These are phyloP conservation scores for Kwoniella europaea DNA, from an alignment of 768 basidiomycete genomes.

Conservation along the genomic window DNA sequence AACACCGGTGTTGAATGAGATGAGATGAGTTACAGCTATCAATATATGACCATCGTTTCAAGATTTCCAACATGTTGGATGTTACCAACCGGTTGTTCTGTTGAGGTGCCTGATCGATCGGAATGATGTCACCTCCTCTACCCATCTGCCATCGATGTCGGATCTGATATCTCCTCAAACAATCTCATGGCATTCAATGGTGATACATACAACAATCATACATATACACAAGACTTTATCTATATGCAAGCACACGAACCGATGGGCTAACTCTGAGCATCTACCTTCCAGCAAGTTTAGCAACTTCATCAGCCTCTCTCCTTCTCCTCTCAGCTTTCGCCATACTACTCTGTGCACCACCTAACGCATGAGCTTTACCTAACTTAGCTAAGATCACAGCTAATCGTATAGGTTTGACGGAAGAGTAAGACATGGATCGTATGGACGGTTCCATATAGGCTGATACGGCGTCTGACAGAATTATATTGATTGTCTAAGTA, in stretches of 20 bases:
- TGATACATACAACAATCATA: neutral
- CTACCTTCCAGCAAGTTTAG: constrained; percentile 34
- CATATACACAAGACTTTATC: neutral
- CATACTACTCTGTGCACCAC: constrained; percentile 29
- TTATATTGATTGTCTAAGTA: constrained; percentile 61
- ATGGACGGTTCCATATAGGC: constrained; percentile 73
- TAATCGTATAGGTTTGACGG: constrained; percentile 52
- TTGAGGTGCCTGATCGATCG: constrained; percentile 21
- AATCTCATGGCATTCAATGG: too few species aligned
- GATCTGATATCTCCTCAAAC: too few species aligned
- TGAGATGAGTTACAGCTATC: too few species aligned
- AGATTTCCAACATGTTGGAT: neutral
- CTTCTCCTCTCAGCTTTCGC: constrained; percentile 47
- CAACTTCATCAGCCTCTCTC: constrained; percentile 52
- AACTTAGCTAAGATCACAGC: constrained; percentile 57
- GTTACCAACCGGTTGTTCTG: neutral
- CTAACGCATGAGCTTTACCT: constrained; percentile 27
- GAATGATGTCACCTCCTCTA: constrained; percentile 3
- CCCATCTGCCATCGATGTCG: too few species aligned
- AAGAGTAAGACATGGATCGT: constrained; percentile 52
- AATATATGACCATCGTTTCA: too few species aligned
- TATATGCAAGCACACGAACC: neutral
- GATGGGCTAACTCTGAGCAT: neutral
- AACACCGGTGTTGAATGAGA: too few species aligned
- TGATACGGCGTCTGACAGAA: constrained; percentile 74